phyloP scores from a whole-genome alignment of 148 eudicot genomes.

The Chenopodium suecicum region DNA sequence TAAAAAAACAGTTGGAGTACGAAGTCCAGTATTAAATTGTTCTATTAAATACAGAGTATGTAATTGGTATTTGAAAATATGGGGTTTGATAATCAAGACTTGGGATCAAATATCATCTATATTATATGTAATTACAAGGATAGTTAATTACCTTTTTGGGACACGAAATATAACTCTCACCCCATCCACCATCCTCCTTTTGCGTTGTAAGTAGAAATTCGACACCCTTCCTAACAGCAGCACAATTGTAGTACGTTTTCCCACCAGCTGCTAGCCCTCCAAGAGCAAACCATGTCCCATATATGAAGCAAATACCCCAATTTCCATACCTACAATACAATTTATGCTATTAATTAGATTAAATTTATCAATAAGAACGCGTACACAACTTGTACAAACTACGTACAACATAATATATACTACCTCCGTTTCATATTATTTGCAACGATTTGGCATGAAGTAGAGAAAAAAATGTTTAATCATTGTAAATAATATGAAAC shows the following conservation, averaged over 20 bases:
- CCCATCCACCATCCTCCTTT: conserved; percentile 59
- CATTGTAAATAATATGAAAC: too few relatives aligned
- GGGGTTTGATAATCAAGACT: too few relatives aligned
- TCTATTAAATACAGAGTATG: too few relatives aligned
- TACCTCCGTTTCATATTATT: too few relatives aligned
- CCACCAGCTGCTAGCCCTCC: conserved; percentile 46
- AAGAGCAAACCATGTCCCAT: conserved; percentile 50
- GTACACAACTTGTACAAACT: not conserved
- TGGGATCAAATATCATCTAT: too few relatives aligned
- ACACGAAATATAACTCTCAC: conserved; percentile 53
- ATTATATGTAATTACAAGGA: too few relatives aligned
- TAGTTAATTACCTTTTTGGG: conserved; percentile 35
- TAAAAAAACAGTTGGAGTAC: too few relatives aligned
- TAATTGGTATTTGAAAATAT: too few relatives aligned
- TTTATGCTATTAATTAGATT: not conserved
- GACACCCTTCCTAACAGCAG: conserved; percentile 38
- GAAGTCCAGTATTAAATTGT: too few relatives aligned
- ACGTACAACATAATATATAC: too few relatives aligned
- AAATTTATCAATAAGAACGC: not conserved
- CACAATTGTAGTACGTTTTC: conserved; percentile 38
- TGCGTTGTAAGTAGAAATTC: conserved; percentile 42
- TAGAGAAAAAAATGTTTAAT: too few relatives aligned
- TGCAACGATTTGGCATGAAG: too few relatives aligned
- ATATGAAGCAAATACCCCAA: conserved; percentile 53
- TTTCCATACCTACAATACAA: conserved; percentile 39